A percentile compares a stretch with the other conserved stretches of the same genome.
Evolutionary conservation across 306 rosid genomes (phyloP).

Genomic region (Gastrolobium bilobum): DNA sequence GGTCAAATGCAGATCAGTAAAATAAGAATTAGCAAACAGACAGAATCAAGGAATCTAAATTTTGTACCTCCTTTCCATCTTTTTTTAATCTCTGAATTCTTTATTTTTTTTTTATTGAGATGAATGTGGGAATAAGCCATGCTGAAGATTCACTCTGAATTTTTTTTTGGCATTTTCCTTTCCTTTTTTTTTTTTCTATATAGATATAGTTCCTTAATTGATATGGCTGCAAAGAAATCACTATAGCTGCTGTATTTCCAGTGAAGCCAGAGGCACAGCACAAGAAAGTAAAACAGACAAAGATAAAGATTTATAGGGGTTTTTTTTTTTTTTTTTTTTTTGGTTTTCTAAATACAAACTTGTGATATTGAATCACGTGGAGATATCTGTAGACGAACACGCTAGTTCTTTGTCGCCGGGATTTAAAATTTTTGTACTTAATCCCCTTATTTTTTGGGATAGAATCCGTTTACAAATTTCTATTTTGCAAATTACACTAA

Average conservation of each 20-base stretch:
- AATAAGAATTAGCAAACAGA: slow-evolving; percentile 45
- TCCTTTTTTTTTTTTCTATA: neutral
- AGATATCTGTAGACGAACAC: too few relatives aligned
- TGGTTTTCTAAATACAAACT: too few relatives aligned
- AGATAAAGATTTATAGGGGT: too few relatives aligned
- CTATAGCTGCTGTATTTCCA: neutral
- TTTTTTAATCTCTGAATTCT: slow-evolving; percentile 6
- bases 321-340: too few relatives aligned
- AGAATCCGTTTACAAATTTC: too few relatives aligned
- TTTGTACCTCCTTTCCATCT: slow-evolving; percentile 48
- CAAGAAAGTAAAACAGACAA: neutral
- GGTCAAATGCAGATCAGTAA: slow-evolving; percentile 42
- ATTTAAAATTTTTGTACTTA: too few relatives aligned
- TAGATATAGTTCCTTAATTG: slow-evolving; percentile 1
- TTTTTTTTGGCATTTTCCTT: neutral
- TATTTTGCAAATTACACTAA: too few relatives aligned
- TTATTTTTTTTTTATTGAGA: neutral
- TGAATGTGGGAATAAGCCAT: slow-evolving; percentile 26
- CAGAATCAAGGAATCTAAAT: slow-evolving; percentile 63
- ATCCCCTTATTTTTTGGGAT: too few relatives aligned
- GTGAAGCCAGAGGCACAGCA: neutral
- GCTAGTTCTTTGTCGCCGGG: too few relatives aligned
- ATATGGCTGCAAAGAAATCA: slow-evolving; percentile 12
- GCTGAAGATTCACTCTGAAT: slow-evolving; percentile 38
- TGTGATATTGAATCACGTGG: too few relatives aligned